Evolutionary conservation across 208 protist species (phyloP).

Genomic region (Trichomonas vaginalis): DNA sequence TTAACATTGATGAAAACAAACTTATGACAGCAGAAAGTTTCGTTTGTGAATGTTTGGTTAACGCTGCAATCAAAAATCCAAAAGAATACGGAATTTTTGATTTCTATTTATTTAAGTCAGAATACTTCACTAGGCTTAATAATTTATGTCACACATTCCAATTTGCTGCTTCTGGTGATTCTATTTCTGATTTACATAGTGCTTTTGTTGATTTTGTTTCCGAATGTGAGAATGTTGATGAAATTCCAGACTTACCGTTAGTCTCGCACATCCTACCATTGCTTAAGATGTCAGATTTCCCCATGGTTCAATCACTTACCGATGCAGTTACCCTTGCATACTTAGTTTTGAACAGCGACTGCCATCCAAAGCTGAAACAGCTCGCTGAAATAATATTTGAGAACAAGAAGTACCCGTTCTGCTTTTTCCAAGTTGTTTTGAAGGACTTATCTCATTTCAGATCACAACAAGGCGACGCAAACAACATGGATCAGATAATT

Average conservation of each 20-base stretch:
- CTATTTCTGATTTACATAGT: neutral
- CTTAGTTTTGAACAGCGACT: neutral
- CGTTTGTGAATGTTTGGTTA: neutral
- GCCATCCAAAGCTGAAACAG: neutral
- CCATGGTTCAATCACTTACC: neutral
- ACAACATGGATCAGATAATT: neutral
- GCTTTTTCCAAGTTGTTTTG: neutral
- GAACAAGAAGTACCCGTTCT: neutral
- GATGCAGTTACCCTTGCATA: neutral
- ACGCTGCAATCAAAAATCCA: neutral
- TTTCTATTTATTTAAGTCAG: neutral
- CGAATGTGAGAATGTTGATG: neutral
- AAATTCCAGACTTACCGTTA: neutral
- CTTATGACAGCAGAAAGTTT: neutral
- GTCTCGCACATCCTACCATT: neutral
- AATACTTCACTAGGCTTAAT: neutral
- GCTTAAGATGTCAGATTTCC: neutral
- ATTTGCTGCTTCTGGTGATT: neutral
- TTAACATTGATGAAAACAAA: neutral
- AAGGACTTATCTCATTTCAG: neutral
- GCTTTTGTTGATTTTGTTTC: neutral
- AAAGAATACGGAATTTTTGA: slow-evolving; percentile 10
- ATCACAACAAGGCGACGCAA: neutral
- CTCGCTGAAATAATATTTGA: neutral
- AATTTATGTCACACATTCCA: neutral